A percentile compares a stretch with the other conserved stretches of the same genome.
phyloP scores from a whole-genome alignment of 345 rosid genomes.

The Hibiscus mutabilis region DNA sequence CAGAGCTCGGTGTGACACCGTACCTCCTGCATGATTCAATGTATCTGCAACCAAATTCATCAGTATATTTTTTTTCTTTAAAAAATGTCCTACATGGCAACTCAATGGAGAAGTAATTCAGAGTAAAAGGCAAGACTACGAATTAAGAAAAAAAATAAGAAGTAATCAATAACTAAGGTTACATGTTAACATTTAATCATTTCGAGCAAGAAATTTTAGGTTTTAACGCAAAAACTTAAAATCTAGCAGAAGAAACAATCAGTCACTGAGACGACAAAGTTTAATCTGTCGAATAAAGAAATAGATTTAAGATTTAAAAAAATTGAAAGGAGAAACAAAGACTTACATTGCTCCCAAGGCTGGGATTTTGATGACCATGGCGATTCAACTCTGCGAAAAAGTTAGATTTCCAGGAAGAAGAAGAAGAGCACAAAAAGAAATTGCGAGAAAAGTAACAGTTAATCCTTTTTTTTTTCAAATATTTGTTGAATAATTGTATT shows the following conservation, averaged over 20 bases:
- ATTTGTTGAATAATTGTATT: neutral
- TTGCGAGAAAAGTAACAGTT: neutral
- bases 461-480: neutral
- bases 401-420: neutral
- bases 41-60: conserved; percentile 42
- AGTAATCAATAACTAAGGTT: neutral
- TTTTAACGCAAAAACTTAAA: neutral
- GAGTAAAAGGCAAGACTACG: neutral
- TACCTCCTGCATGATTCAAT: conserved; percentile 51
- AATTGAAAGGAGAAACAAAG: neutral
- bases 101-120: neutral
- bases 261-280: neutral
- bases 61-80: neutral
- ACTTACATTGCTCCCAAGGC: conserved; percentile 11
- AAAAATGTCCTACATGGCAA: neutral
- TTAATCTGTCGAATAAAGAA: neutral
- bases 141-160: neutral
- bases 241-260: neutral
- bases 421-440: neutral
- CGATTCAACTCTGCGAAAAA: neutral
- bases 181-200: neutral
- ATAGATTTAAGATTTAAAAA: neutral
- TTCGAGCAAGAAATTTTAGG: neutral
- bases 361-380: conserved; percentile 11
- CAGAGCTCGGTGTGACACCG: conserved; percentile 44